A percentile compares a stretch with the other conserved stretches of the same genome.
Evolutionary conservation across 1,284 basidiomycete genomes (phyloP).

Genomic region (Marasmius sp.): DNA sequence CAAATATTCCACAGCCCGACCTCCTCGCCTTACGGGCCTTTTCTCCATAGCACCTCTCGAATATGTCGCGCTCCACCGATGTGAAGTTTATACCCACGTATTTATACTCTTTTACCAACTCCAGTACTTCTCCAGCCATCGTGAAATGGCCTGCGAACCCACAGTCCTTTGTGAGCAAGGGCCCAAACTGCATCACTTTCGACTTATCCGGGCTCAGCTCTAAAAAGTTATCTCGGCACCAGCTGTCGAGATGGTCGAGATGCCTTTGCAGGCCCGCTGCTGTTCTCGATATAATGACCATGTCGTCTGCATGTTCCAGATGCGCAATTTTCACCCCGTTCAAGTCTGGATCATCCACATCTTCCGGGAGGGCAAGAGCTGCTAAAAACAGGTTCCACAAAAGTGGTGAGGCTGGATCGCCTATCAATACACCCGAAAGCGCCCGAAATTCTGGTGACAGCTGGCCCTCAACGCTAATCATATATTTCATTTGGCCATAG

Average conservation of each 20-base stretch:
- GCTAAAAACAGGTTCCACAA: constrained; percentile 33
- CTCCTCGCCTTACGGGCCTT: constrained; percentile 20
- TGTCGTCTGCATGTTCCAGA: too few relatives aligned
- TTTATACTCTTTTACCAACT: constrained; percentile 7
- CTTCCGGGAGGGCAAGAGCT: constrained; percentile 12
- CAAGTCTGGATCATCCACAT: not conserved
- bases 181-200: too few relatives aligned
- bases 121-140: not conserved
- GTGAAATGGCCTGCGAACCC: not conserved
- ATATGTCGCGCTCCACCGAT: constrained; percentile 14
- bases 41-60: constrained; percentile 17
- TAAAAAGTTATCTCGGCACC: not conserved
- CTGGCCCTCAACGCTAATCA: not conserved
- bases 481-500: not conserved
- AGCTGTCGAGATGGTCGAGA: not conserved
- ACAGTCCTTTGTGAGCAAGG: too few relatives aligned
- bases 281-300: not conserved
- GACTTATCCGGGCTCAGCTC: too few relatives aligned
- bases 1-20: constrained; percentile 14
- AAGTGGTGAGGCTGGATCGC: too few relatives aligned
- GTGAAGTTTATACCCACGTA: constrained; percentile 21
- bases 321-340: constrained; percentile 7
- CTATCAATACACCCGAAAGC: too few relatives aligned
- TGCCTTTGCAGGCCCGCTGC: not conserved
- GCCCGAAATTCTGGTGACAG: too few relatives aligned